These are phyloP conservation scores for Leccinum broughii DNA, from an alignment of 768 basidiomycete species.

Conservation along the genomic window DNA sequence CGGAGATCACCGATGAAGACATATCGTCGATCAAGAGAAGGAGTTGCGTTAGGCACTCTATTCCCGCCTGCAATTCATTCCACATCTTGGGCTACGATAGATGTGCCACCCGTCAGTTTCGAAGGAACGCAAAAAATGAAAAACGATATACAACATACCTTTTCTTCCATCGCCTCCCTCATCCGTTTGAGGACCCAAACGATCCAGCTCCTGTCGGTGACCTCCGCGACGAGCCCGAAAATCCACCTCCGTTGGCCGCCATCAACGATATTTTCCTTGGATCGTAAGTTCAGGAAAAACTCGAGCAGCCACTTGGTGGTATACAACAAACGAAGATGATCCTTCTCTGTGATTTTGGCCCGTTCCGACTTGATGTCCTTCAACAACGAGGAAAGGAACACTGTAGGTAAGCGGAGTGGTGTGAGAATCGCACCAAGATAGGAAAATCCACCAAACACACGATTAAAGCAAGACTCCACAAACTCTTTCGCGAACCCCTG, in stretches of 20 bases:
- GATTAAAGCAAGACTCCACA: constrained; percentile 83
- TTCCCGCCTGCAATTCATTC: constrained; percentile 92
- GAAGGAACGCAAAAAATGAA: constrained; percentile 2
- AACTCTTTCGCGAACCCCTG: constrained; percentile 73
- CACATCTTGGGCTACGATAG: constrained; percentile 78
- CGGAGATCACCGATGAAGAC: constrained; percentile 49
- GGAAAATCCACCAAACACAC: constrained; percentile 47
- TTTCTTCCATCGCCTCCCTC: constrained; percentile 87
- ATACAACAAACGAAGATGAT: constrained; percentile 85
- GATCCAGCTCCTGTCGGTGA: constrained; percentile 85
- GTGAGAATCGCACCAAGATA: constrained; percentile 20
- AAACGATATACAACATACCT: constrained; percentile 49
- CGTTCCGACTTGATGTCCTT: constrained; percentile 94
- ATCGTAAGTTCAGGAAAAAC: constrained; percentile 68
- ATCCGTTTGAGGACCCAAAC: constrained; percentile 89
- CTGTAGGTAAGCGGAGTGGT: constrained; percentile 40
- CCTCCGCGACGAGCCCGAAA: constrained; percentile 78
- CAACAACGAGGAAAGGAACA: constrained; percentile 81
- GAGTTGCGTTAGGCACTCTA: constrained; percentile 92
- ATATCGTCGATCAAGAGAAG: constrained; percentile 87
- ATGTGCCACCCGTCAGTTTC: constrained; percentile 13
- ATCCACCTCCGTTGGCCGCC: constrained; percentile 45
- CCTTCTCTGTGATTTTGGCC: constrained; percentile 91
- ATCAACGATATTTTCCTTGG: constrained; percentile 36
- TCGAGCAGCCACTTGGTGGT: constrained; percentile 91